These are phyloP conservation scores for Metarhizium brunneum DNA, from an alignment of 2,329 filamentous ascomycete genomes.

Conservation along the genomic window DNA sequence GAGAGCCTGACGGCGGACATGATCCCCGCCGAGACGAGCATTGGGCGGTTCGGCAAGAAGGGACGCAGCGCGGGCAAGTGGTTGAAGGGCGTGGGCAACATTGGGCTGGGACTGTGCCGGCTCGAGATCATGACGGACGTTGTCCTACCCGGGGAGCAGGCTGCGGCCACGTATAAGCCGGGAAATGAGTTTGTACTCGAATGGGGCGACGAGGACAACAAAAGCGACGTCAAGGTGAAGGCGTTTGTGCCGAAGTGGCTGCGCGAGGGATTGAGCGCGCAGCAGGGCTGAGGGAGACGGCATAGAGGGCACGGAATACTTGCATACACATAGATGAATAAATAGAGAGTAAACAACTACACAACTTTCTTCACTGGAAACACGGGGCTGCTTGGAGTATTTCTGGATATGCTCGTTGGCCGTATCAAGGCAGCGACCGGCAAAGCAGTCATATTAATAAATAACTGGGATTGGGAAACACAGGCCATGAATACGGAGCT, in stretches of 20 bases:
- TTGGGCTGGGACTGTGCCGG: conserved; percentile 79
- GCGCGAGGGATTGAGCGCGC: conserved; percentile 28
- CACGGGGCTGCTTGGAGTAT: neutral
- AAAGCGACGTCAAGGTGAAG: conserved; percentile 47
- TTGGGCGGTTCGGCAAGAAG: conserved; percentile 42
- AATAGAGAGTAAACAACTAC: neutral
- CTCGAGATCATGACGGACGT: conserved; percentile 87
- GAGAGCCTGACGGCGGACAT: conserved; percentile 22
- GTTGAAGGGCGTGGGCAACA: conserved; percentile 68
- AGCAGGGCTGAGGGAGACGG: conserved; percentile 8
- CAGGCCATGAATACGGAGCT: too few relatives aligned
- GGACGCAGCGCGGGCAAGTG: conserved; percentile 74
- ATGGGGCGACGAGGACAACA: conserved; percentile 34
- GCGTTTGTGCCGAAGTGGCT: conserved; percentile 81
- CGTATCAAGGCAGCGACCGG: too few relatives aligned
- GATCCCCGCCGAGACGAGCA: conserved; percentile 36
- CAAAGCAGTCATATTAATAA: too few relatives aligned
- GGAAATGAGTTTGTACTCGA: conserved; percentile 54
- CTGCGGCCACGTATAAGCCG: conserved; percentile 51
- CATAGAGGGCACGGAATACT: neutral
- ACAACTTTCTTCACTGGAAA: neutral
- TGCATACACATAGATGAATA: neutral
- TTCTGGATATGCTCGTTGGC: neutral
- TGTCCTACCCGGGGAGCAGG: conserved; percentile 57
- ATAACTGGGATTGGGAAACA: too few relatives aligned